Percentiles rank a stretch among this genome's conserved stretches.
Evolutionary conservation across 768 basidiomycete species (phyloP).

Genomic region (Clathrus columnatus): DNA sequence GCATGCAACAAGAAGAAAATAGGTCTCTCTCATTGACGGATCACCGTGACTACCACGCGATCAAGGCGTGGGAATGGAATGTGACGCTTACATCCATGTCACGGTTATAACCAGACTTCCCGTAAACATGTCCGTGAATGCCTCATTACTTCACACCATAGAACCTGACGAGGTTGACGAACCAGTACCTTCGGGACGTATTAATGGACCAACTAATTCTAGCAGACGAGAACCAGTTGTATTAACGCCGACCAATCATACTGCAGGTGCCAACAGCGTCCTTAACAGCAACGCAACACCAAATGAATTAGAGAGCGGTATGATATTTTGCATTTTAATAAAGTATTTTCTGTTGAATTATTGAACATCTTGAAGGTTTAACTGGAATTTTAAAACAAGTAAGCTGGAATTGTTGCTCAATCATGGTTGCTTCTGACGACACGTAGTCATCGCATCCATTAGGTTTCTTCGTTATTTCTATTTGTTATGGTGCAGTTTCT

Average conservation of each 20-base stretch:
- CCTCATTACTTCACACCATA: constrained; percentile 63
- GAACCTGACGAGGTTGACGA: constrained; percentile 69
- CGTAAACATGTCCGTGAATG: constrained; percentile 4
- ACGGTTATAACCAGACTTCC: background rate
- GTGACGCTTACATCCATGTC: too few species aligned
- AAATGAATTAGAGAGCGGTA: constrained; percentile 71
- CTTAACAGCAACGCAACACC: constrained; percentile 43
- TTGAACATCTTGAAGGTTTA: constrained; percentile 39
- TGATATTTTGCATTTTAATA: constrained; percentile 16
- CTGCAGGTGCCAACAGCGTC: constrained; percentile 14
- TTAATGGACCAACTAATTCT: constrained; percentile 21
- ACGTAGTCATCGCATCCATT: constrained; percentile 59
- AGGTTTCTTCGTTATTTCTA: background rate
- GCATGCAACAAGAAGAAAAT: background rate
- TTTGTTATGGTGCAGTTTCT: constrained; percentile 16
- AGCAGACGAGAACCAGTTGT: constrained; percentile 38
- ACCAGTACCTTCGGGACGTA: constrained; percentile 25
- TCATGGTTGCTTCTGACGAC: background rate
- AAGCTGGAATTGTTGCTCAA: constrained; percentile 10
- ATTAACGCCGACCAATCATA: constrained; percentile 44
- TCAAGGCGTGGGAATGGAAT: too few species aligned
- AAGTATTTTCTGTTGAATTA: constrained; percentile 1
- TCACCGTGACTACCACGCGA: too few species aligned
- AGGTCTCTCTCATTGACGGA: too few species aligned
- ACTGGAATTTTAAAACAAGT: constrained; percentile 75